Evolutionary conservation across 495 filamentous ascomycete species (phyloP).

Genomic region (Daldinia vernicosa): DNA sequence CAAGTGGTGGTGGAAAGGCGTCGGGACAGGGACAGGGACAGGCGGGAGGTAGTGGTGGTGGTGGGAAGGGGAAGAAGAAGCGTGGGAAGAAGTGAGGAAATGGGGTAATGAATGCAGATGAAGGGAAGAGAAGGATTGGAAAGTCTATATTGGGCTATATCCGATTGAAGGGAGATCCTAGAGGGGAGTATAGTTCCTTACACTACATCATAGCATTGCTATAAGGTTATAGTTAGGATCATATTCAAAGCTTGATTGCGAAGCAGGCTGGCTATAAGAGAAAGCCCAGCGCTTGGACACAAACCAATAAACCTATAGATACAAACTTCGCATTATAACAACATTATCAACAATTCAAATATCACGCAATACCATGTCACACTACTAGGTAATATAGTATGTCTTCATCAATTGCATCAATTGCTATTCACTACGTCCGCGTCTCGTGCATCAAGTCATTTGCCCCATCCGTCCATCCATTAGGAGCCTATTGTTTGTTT

Average conservation of each 20-base stretch:
- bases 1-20: constrained; percentile 12
- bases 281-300: not conserved
- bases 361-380: constrained; percentile 5
- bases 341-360: not conserved
- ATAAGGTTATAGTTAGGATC: not conserved
- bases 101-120: constrained; percentile 5
- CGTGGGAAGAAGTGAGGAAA: constrained; percentile 61
- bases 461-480: constrained; percentile 14
- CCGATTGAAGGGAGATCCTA: too few species aligned
- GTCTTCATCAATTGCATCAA: constrained; percentile 31
- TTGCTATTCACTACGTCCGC: constrained; percentile 22
- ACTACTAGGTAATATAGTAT: not conserved
- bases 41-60: constrained; percentile 40
- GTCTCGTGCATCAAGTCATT: constrained; percentile 34
- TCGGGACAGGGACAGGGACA: not conserved
- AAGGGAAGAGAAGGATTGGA: constrained; percentile 22
- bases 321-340: not conserved
- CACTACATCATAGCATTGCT: not conserved
- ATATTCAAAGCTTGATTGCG: not conserved
- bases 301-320: not conserved
- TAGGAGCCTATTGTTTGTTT: constrained; percentile 1
- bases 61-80: constrained; percentile 64
- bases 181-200: not conserved
- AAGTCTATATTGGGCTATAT: not conserved
- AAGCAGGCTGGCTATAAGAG: not conserved